These are phyloP conservation scores for Pezicula neosporulosa DNA, from an alignment of 2,329 filamentous ascomycete species.

Conservation along the genomic window DNA sequence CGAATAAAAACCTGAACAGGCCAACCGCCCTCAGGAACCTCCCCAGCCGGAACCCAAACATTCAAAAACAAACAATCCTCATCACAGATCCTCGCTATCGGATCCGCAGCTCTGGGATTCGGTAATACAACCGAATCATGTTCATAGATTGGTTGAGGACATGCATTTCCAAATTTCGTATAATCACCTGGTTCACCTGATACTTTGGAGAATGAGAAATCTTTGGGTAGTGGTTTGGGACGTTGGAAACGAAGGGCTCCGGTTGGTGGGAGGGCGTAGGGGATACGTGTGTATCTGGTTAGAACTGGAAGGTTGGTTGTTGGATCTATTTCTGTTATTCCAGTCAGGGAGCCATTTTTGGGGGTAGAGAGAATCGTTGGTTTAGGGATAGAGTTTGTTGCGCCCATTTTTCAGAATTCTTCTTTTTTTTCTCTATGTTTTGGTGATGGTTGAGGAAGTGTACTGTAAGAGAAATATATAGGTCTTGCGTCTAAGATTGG, in stretches of 20 bases:
- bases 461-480: no score
- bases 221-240: conserved; percentile 23
- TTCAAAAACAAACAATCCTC: conserved; percentile 47
- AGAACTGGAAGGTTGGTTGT: not conserved
- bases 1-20: not conserved
- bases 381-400: not conserved
- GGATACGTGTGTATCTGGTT: conserved; percentile 2
- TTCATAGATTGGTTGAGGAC: conserved; percentile 29
- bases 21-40: not conserved
- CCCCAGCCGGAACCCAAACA: conserved; percentile 36
- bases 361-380: not conserved
- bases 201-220: conserved; percentile 23
- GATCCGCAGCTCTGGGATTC: conserved; percentile 11
- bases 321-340: not conserved
- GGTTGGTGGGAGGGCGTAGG: conserved; percentile 13
- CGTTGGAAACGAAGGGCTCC: conserved; percentile 10
- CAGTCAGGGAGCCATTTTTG: not conserved
- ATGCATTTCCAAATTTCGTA: conserved; percentile 31
- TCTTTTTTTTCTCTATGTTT: no score
- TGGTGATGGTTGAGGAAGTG: no score
- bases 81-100: not conserved
- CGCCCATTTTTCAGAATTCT: not conserved
- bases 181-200: conserved; percentile 31
- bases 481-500: no score
- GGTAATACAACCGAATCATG: conserved; percentile 2